These are phyloP conservation scores for Elaphomyces granulatus DNA, from an alignment of 495 filamentous ascomycete species.

Conservation along the genomic window DNA sequence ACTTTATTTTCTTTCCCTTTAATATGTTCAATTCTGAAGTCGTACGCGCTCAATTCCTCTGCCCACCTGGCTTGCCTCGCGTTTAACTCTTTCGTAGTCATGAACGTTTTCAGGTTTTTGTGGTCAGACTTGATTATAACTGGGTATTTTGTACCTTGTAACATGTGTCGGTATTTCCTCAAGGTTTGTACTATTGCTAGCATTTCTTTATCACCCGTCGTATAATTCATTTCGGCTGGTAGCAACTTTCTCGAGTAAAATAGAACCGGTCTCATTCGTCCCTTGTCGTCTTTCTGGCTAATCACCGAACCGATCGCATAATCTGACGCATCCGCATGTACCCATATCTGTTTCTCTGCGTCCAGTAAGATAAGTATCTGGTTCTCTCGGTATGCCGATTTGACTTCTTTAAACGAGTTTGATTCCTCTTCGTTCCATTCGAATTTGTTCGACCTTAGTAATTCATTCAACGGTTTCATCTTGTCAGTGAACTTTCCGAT, in stretches of 20 bases:
- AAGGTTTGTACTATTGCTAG: conserved; percentile 16
- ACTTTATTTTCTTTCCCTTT: conserved; percentile 8
- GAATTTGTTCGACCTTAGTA: conserved; percentile 7
- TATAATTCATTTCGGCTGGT: conserved; percentile 19
- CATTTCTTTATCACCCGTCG: conserved; percentile 20
- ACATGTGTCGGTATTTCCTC: conserved; percentile 14
- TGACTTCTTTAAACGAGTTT: conserved; percentile 6
- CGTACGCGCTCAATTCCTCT: conserved; percentile 4
- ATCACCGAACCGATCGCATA: not conserved
- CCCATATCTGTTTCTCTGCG: not conserved
- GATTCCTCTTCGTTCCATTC: conserved; percentile 1
- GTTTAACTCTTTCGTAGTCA: conserved; percentile 8
- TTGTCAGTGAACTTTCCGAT: conserved; percentile 6
- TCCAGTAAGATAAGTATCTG: not conserved
- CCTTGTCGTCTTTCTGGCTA: not conserved
- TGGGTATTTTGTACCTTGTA: conserved; percentile 6
- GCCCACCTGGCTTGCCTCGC: conserved; percentile 6
- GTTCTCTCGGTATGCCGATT: not conserved
- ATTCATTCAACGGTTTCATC: not conserved
- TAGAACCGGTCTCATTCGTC: conserved; percentile 4
- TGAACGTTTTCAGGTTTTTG: conserved; percentile 12
- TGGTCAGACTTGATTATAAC: conserved; percentile 11
- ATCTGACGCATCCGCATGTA: not conserved
- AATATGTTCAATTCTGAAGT: conserved; percentile 9
- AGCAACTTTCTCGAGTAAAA: conserved; percentile 15